A percentile compares a stretch with the other conserved stretches of the same genome.
Evolutionary conservation across 169 alveolate species (phyloP).

Genomic region (Cardiosporidium cionae): DNA sequence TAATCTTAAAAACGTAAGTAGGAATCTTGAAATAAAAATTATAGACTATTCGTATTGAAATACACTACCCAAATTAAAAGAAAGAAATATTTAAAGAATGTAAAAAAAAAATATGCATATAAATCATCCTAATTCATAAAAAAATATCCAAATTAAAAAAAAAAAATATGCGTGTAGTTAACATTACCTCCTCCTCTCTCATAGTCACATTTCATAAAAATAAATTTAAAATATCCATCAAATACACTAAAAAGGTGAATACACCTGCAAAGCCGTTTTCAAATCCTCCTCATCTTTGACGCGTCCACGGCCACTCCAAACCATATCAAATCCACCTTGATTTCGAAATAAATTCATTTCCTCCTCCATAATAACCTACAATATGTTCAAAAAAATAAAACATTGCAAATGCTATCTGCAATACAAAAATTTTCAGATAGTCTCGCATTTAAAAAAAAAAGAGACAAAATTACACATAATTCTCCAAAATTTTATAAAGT

Average conservation of each 20-base stretch:
- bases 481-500: neutral
- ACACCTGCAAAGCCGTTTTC: constrained; percentile 68
- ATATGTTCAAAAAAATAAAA: neutral
- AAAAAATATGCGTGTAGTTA: no score
- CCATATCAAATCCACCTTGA: constrained; percentile 97
- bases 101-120: no score
- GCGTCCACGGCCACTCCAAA: constrained; percentile 95
- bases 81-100: no score
- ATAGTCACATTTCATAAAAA: no score
- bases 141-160: no score
- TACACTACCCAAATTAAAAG: no score
- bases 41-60: no score
- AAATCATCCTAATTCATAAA: no score
- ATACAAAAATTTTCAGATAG: constrained; percentile 17
- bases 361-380: constrained; percentile 66
- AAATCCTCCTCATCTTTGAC: constrained; percentile 83
- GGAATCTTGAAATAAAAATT: no score
- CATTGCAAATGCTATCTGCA: constrained; percentile 66
- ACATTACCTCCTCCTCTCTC: no score
- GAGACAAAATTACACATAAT: neutral
- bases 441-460: neutral
- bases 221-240: no score
- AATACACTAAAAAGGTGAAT: neutral
- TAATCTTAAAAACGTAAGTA: no score
- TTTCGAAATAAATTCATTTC: constrained; percentile 89